These are phyloP conservation scores for Serendipita sp. DNA, from an alignment of 768 basidiomycete genomes.

Conservation along the genomic window DNA sequence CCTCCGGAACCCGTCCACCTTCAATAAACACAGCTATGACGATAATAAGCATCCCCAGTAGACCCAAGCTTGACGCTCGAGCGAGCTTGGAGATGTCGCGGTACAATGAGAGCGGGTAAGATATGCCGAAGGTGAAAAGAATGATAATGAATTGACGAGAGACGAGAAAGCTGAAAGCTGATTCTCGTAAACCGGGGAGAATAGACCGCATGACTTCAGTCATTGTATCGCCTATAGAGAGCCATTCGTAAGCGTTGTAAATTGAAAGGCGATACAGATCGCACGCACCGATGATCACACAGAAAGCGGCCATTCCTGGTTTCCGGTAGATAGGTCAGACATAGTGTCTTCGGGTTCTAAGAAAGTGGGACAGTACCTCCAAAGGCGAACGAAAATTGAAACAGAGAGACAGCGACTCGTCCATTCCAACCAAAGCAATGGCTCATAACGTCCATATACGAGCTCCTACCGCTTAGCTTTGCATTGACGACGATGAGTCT, in stretches of 20 bases:
- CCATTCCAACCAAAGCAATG: conserved; percentile 84
- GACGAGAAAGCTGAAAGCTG: conserved; percentile 60
- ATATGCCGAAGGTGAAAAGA: conserved; percentile 74
- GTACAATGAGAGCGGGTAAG: conserved; percentile 88
- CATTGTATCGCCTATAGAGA: conserved; percentile 66
- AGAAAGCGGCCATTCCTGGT: conserved; percentile 92
- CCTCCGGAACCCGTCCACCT: conserved; percentile 56
- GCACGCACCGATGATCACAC: conserved; percentile 69
- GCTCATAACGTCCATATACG: conserved; percentile 90
- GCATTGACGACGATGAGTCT: conserved; percentile 90
- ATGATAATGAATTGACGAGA: conserved; percentile 83
- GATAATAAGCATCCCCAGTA: conserved; percentile 88
- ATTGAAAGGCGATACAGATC: background rate
- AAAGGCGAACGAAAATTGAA: conserved; percentile 96
- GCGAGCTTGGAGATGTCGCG: conserved; percentile 96
- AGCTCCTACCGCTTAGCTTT: conserved; percentile 81
- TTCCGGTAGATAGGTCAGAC: background rate
- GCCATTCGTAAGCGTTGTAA: background rate
- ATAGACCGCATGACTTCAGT: conserved; percentile 82
- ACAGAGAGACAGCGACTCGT: conserved; percentile 87
- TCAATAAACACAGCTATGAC: conserved; percentile 72
- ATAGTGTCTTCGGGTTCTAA: background rate
- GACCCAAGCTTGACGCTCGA: conserved; percentile 79
- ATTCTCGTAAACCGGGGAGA: conserved; percentile 50
- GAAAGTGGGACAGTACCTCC: conserved; percentile 44